These are phyloP conservation scores for Trichoderma gamsii DNA, from an alignment of 495 filamentous ascomycete species.

Conservation along the genomic window DNA sequence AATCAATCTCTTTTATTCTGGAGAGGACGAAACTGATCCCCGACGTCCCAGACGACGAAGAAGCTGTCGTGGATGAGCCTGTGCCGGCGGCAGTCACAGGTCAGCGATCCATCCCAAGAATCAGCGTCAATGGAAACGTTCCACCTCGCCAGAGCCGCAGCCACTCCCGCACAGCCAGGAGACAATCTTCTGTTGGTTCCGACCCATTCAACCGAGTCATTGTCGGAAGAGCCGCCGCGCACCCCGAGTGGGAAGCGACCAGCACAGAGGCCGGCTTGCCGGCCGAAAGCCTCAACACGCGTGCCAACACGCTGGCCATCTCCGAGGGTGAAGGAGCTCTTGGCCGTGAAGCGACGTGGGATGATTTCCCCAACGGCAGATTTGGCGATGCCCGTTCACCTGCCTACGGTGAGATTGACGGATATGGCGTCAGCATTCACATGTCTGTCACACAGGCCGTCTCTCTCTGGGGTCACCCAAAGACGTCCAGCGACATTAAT, in stretches of 20 bases:
- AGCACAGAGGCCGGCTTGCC: conserved; percentile 58
- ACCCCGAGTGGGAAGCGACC: conserved; percentile 60
- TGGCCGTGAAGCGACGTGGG: conserved; percentile 95
- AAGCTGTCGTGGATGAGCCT: conserved; percentile 44
- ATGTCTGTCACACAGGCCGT: conserved; percentile 71
- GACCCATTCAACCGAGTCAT: conserved; percentile 80
- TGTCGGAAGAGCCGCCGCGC: conserved; percentile 47
- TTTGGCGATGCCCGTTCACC: conserved; percentile 89
- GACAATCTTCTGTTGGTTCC: conserved; percentile 48
- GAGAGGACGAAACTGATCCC: conserved; percentile 80
- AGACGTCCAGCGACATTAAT: conserved; percentile 60
- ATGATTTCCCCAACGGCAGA: conserved; percentile 95
- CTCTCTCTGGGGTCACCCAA: conserved; percentile 76
- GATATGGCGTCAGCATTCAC: conserved; percentile 86
- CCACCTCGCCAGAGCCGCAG: conserved; percentile 19
- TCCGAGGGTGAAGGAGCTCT: conserved; percentile 88
- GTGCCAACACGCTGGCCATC: conserved; percentile 80
- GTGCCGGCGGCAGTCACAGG: conserved; percentile 36
- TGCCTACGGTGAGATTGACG: conserved; percentile 93
- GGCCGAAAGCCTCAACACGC: conserved; percentile 52
- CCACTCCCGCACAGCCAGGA: conserved; percentile 23
- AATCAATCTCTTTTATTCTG: conserved; percentile 87
- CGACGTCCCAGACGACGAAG: conserved; percentile 35
- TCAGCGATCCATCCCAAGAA: not conserved
- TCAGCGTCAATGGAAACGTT: conserved; percentile 31